Evolutionary conservation across 306 rosid genomes (phyloP).

Genomic region (Acacia crassicarpa): DNA sequence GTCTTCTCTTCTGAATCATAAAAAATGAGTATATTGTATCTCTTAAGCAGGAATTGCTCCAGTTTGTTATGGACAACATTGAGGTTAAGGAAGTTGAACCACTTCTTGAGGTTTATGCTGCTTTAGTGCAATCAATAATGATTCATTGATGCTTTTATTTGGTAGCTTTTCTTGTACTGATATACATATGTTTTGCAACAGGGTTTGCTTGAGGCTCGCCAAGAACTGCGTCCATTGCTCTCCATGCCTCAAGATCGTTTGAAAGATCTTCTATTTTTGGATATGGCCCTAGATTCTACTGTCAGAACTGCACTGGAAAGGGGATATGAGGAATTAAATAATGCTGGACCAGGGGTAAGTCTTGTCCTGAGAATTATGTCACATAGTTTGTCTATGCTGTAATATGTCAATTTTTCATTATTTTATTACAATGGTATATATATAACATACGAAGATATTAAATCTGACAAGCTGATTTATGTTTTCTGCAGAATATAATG

Average conservation of each 20-base stretch:
- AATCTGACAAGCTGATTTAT: constrained; percentile 42
- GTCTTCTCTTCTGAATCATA: constrained; percentile 25
- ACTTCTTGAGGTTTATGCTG: constrained; percentile 74
- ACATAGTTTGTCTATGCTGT: not conserved
- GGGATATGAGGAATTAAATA: constrained; percentile 77
- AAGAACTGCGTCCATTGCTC: constrained; percentile 73
- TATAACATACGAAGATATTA: constrained; percentile 2
- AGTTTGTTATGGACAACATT: constrained; percentile 71
- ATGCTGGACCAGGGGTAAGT: constrained; percentile 82
- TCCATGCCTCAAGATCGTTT: constrained; percentile 71
- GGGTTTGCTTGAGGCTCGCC: constrained; percentile 97
- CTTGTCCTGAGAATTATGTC: constrained; percentile 25
- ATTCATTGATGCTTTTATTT: constrained; percentile 9
- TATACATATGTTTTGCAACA: constrained; percentile 28
- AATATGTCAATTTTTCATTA: not conserved
- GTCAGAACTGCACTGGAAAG: constrained; percentile 95
- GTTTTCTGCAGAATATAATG: constrained; percentile 80
- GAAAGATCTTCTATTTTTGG: constrained; percentile 93
- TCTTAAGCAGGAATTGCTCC: constrained; percentile 62
- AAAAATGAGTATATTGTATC: constrained; percentile 24
- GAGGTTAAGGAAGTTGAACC: constrained; percentile 76
- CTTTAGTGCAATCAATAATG: constrained; percentile 18
- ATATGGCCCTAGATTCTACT: constrained; percentile 93
- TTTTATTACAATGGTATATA: not conserved
- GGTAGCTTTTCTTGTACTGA: constrained; percentile 13